Evolutionary conservation across 2,329 filamentous ascomycete genomes (phyloP).

Genomic region (Botrytis fragariae): DNA sequence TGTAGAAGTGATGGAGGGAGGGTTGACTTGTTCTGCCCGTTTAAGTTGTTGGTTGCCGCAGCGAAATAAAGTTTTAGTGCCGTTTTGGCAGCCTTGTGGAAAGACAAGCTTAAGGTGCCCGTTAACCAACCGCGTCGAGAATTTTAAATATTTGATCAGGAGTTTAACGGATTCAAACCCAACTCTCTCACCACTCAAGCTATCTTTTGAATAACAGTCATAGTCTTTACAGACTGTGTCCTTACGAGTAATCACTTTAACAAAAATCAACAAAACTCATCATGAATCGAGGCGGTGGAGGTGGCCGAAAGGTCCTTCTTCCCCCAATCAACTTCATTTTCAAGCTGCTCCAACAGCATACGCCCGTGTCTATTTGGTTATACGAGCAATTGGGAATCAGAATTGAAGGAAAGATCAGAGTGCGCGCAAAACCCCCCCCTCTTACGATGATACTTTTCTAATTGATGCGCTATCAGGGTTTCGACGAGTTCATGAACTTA

Average conservation of each 20-base stretch:
- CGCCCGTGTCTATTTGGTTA: constrained; percentile 90
- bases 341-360: constrained; percentile 76
- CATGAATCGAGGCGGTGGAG: constrained; percentile 41
- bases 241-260: background rate
- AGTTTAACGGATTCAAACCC: constrained; percentile 15
- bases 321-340: constrained; percentile 87
- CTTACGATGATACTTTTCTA: constrained; percentile 20
- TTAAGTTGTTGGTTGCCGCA: constrained; percentile 17
- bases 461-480: constrained; percentile 60
- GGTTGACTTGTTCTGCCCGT: background rate
- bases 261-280: constrained; percentile 19
- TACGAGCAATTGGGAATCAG: constrained; percentile 93
- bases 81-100: constrained; percentile 17
- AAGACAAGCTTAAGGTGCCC: background rate
- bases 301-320: constrained; percentile 64
- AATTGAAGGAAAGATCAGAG: constrained; percentile 95
- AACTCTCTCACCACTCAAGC: constrained; percentile 3
- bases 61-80: constrained; percentile 22
- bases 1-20: background rate
- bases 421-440: constrained; percentile 45
- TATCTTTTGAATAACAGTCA: background rate
- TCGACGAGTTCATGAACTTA: constrained; percentile 99
- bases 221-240: background rate
- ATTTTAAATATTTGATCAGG: constrained; percentile 10
- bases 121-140: constrained; percentile 10